These are phyloP conservation scores for Teunomyces kruisii DNA, from an alignment of 805 yeast genomes.

Conservation along the genomic window DNA sequence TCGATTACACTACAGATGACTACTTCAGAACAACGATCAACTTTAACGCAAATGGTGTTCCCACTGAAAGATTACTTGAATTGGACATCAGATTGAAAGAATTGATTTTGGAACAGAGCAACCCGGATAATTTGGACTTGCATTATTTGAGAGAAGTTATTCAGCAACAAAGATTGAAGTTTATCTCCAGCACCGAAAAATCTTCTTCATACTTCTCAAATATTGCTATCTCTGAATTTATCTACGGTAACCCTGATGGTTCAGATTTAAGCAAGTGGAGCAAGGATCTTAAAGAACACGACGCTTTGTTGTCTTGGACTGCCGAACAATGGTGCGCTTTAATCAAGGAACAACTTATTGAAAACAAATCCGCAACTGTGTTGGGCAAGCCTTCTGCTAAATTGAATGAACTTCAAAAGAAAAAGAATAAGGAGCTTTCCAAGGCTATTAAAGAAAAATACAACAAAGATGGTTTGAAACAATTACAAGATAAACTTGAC, in stretches of 20 bases:
- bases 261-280: constrained; percentile 56
- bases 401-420: constrained; percentile 54
- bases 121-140: constrained; percentile 56
- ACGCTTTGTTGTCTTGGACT: constrained; percentile 58
- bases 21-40: constrained; percentile 61
- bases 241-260: constrained; percentile 71
- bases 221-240: constrained; percentile 72
- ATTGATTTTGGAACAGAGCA: constrained; percentile 53
- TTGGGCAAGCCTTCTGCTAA: constrained; percentile 69
- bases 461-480: constrained; percentile 60
- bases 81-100: constrained; percentile 52
- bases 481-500: constrained; percentile 51
- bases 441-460: constrained; percentile 49
- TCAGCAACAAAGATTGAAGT: constrained; percentile 62
- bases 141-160: constrained; percentile 65
- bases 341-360: constrained; percentile 52
- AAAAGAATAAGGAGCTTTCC: constrained; percentile 48
- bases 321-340: constrained; percentile 64
- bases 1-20: constrained; percentile 72
- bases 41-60: constrained; percentile 68
- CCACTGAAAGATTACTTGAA: constrained; percentile 58
- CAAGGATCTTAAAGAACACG: constrained; percentile 59
- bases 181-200: constrained; percentile 60
- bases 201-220: constrained; percentile 60
- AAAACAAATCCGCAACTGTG: constrained; percentile 63